Conservation (phyloP, 805 yeast species). For the Candida maesae region DNA sequence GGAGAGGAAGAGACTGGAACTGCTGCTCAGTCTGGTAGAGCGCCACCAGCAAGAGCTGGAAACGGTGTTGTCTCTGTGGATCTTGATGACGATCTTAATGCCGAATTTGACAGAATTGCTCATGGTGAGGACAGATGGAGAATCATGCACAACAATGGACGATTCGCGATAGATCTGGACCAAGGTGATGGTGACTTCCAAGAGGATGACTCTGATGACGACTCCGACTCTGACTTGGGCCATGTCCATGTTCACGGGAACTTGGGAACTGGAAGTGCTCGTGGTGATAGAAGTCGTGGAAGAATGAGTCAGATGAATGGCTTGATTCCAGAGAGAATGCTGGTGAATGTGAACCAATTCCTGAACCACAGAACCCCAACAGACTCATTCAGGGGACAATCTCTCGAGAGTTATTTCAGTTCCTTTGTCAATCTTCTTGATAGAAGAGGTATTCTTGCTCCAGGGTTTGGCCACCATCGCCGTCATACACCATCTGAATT, state of each 20-base stretch:
- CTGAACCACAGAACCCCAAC: conserved; percentile 1
- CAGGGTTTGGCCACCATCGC: conserved; percentile 1
- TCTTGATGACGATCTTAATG: conserved; percentile 7
- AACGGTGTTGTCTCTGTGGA: conserved; percentile 5
- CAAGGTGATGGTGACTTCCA: conserved; percentile 11
- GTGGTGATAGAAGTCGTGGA: not conserved
- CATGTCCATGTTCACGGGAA: not conserved
- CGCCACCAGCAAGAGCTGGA: not conserved
- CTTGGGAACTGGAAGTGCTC: not conserved
- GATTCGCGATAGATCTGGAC: conserved; percentile 17
- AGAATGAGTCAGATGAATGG: not conserved
- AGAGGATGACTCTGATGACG: conserved; percentile 19
- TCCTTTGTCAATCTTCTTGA: conserved; percentile 14
- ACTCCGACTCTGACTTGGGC: not conserved
- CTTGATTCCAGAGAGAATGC: not conserved
- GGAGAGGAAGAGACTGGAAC: conserved; percentile 20
- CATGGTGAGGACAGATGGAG: conserved; percentile 6
- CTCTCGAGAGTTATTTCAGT: conserved; percentile 10
- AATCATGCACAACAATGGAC: conserved; percentile 23
- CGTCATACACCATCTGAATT: conserved; percentile 13
- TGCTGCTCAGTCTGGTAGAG: not conserved
- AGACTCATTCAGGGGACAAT: not conserved
- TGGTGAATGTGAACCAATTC: conserved; percentile 4
- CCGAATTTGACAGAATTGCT: conserved; percentile 1
- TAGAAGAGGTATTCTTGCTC: conserved; percentile 3